phyloP scores from a whole-genome alignment of 2,329 filamentous ascomycete genomes.

The Diaporthe caulivora region DNA sequence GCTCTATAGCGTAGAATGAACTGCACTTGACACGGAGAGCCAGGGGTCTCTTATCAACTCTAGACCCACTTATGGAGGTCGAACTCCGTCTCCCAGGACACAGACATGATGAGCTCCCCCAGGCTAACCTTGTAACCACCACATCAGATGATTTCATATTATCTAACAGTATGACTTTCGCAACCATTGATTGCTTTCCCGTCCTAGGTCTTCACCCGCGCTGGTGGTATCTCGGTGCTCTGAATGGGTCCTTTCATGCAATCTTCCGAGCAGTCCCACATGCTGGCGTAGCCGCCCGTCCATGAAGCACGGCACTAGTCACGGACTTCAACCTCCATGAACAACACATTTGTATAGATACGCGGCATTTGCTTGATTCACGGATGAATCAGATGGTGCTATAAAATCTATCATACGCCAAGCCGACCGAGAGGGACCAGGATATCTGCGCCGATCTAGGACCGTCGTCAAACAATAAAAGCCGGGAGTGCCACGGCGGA shows the following conservation, averaged over 20 bases:
- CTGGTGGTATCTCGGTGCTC: background rate
- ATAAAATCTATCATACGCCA: background rate
- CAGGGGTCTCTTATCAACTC: background rate
- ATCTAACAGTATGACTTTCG: background rate
- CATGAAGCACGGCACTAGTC: background rate
- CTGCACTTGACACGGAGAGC: background rate
- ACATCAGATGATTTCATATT: background rate
- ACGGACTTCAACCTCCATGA: constrained; percentile 18
- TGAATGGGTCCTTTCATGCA: background rate
- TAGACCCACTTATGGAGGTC: constrained; percentile 10
- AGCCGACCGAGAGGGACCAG: background rate
- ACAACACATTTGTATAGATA: background rate
- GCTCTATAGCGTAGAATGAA: background rate
- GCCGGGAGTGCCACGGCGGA: background rate
- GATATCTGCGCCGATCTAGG: background rate
- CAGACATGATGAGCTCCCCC: background rate
- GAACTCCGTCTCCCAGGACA: constrained; percentile 1
- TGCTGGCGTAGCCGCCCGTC: background rate
- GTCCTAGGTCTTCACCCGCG: background rate
- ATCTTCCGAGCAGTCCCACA: background rate
- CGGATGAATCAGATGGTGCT: background rate
- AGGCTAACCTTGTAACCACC: background rate
- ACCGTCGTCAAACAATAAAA: background rate
- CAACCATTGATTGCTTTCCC: background rate
- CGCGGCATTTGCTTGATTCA: no score